phyloP scores from a whole-genome alignment of 352 stramenopile species.

The Pythium dissotocum region DNA sequence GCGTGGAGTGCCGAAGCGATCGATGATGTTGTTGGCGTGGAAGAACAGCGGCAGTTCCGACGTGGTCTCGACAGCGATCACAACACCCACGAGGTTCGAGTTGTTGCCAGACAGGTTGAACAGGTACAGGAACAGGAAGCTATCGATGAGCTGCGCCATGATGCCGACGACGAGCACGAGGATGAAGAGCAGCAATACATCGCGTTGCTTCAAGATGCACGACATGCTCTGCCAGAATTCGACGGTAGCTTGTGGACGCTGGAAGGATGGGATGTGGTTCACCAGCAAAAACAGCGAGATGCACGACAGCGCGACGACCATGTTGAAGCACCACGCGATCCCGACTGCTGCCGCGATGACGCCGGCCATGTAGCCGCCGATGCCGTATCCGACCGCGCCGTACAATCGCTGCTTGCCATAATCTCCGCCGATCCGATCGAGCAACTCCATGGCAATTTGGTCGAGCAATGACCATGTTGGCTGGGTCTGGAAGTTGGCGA shows the following conservation, averaged over 20 bases:
- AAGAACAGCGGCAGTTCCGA: slow-evolving; percentile 80
- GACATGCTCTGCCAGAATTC: slow-evolving; percentile 46
- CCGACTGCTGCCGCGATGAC: slow-evolving; percentile 58
- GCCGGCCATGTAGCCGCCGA: slow-evolving; percentile 66
- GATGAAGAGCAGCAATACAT: slow-evolving; percentile 67
- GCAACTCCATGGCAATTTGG: slow-evolving; percentile 63
- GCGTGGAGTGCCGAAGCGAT: slow-evolving; percentile 47
- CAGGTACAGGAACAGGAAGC: slow-evolving; percentile 71
- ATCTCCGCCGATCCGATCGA: slow-evolving; percentile 58
- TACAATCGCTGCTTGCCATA: slow-evolving; percentile 82
- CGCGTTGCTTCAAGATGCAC: slow-evolving; percentile 46
- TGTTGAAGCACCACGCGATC: slow-evolving; percentile 82
- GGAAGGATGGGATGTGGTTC: slow-evolving; percentile 48
- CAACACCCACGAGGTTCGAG: slow-evolving; percentile 59
- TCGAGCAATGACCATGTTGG: slow-evolving; percentile 69
- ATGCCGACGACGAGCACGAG: slow-evolving; percentile 67
- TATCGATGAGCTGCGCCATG: slow-evolving; percentile 61
- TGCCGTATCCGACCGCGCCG: slow-evolving; percentile 66
- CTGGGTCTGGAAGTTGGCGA: slow-evolving; percentile 74
- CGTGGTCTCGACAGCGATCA: slow-evolving; percentile 66
- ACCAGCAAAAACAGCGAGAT: slow-evolving; percentile 63
- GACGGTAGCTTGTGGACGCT: slow-evolving; percentile 29
- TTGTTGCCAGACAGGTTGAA: slow-evolving; percentile 72
- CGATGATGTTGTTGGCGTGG: slow-evolving; percentile 68
- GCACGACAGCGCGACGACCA: slow-evolving; percentile 58